Conservation (phyloP, 2,329 filamentous ascomycete genomes). For the Claviceps fusiformis region DNA sequence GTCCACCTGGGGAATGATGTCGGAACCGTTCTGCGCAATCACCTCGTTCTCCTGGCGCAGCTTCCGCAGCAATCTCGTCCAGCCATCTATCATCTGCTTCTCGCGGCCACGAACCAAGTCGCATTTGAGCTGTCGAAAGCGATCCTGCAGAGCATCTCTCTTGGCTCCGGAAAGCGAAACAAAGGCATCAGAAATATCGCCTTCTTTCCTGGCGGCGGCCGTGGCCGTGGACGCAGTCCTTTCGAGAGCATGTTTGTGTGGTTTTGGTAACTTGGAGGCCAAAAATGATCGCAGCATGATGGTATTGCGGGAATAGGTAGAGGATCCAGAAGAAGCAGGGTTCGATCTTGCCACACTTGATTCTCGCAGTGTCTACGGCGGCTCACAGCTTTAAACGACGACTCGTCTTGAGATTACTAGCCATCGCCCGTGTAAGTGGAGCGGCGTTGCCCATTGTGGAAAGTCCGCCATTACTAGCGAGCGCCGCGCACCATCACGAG, state of each 20-base stretch:
- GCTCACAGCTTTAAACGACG: too few relatives aligned
- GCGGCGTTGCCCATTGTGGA: not conserved
- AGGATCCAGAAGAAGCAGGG: too few relatives aligned
- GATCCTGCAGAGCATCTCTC: slow-evolving; percentile 34
- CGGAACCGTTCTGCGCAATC: slow-evolving; percentile 30
- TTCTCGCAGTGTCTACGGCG: too few relatives aligned
- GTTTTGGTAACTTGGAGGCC: not conserved
- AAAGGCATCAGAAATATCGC: slow-evolving; percentile 50
- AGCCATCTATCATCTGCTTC: slow-evolving; percentile 30
- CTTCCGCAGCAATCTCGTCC: slow-evolving; percentile 31
- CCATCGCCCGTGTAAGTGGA: not conserved
- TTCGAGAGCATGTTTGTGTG: slow-evolving; percentile 2
- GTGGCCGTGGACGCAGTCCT: not conserved
- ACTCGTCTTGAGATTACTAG: too few relatives aligned
- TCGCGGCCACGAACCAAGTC: slow-evolving; percentile 37
- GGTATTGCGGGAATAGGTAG: not conserved
- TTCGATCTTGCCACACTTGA: too few relatives aligned
- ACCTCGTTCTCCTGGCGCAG: slow-evolving; percentile 33
- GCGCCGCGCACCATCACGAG: not conserved
- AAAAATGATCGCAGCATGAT: slow-evolving; percentile 8
- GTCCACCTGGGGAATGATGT: slow-evolving; percentile 38
- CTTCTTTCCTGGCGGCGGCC: slow-evolving; percentile 29
- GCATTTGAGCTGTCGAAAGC: slow-evolving; percentile 44
- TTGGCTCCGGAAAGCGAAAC: slow-evolving; percentile 39
- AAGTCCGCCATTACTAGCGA: not conserved